Base-by-base conservation (phyloP, 2,329 filamentous ascomycete species). In the Fusarium irregulare region DNA sequence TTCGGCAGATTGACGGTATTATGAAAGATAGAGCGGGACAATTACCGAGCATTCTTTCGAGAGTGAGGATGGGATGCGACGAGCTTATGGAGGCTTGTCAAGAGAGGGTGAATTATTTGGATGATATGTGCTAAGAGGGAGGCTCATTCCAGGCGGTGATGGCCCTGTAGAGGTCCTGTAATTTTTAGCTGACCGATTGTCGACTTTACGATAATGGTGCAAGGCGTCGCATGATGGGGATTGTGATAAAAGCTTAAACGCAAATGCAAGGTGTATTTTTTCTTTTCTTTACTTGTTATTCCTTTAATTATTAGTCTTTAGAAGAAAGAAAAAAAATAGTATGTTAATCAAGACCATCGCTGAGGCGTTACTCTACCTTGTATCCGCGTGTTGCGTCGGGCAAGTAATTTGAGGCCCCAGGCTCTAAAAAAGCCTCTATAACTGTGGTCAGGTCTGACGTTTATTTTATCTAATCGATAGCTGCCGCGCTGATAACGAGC, bases 221-320 rank as follows among this genome's bases (percentile, higher is more conserved):
- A 12, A 37, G 10, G 34, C 34, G 10, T 37, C 18, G 5, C 16
- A 37, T 37, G 5, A 37, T 4, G 18, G 5, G 34, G 18, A 37
- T 37, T 7, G 11, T n/a, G 3, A n/a, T 11, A 11, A 11, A 37
- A 37, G 9, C 5, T 37, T 5, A 9, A 34, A 11, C 6, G 5
- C 34, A n/a, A n/a, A n/a, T 4, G 3, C 3, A 37, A 37, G 10
- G 34, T 6, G 6, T 2, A 12, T 7, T n/a, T 2, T 10, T 6
- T 11, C 6, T 37, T 3, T 34, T 25, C 7, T 10, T 25, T 9
- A 25, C 9, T 25, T 25, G 25, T 25, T 25, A 25, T 25, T 25
- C 25, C 11, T 28, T 28, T 28, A 28, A 5, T 34, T 34, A 1
- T 10, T 34, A 34, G 5, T 34, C 16, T 34, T 18, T 18, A 9